Evolutionary conservation across 208 protist genomes (phyloP).

Genomic region (Trypanosoma melophagium): DNA sequence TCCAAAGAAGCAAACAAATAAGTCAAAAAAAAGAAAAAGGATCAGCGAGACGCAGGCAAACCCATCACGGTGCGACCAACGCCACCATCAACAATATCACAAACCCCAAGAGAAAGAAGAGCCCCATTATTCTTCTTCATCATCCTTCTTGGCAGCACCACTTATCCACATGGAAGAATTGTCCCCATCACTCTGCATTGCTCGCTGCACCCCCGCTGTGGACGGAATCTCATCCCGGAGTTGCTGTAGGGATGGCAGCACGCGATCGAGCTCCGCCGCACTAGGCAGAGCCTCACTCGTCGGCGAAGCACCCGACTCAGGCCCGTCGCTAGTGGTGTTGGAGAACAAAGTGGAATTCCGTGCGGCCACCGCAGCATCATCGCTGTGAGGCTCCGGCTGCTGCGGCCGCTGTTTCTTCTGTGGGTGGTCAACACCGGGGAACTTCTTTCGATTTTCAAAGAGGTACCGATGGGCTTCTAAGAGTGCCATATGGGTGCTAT

Average conservation of each 20-base stretch:
- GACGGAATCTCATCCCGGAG: slow-evolving; percentile 70
- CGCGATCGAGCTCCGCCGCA: slow-evolving; percentile 29
- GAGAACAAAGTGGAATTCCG: slow-evolving; percentile 1
- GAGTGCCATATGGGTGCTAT: too few species aligned
- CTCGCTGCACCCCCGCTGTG: slow-evolving; percentile 8
- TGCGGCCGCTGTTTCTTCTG: too few species aligned
- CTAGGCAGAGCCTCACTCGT: slow-evolving; percentile 3
- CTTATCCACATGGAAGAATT: not conserved
- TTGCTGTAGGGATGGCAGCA: slow-evolving; percentile 54
- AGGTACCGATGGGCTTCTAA: too few species aligned
- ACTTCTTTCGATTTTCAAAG: not conserved
- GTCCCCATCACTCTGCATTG: not conserved
- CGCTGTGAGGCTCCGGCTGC: slow-evolving; percentile 12
- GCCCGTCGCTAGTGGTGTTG: not conserved
- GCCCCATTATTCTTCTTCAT: not conserved
- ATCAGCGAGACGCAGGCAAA: not conserved
- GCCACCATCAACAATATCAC: too few species aligned
- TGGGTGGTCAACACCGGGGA: not conserved
- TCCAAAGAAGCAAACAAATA: too few species aligned
- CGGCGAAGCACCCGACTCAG: too few species aligned
- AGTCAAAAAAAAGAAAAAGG: not conserved
- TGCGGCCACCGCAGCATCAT: slow-evolving; percentile 19
- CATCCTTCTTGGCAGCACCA: not conserved
- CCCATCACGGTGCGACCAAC: not conserved
- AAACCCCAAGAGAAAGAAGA: too few species aligned